Base-by-base conservation (phyloP, 306 rosid genomes). In the Lagenaria siceraria region DNA sequence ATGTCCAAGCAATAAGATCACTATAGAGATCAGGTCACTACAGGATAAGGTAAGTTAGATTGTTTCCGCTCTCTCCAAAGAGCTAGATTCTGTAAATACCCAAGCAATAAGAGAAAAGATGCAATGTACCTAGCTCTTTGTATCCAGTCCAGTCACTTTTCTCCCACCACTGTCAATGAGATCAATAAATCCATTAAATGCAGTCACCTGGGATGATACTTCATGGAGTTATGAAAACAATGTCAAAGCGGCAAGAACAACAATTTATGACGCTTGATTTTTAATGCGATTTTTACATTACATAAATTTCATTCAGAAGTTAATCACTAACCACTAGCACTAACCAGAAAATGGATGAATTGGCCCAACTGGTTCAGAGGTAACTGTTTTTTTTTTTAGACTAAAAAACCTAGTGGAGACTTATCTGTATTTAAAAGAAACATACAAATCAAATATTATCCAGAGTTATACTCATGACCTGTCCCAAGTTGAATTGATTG, bases 91-190 rank as follows among this genome's bases (percentile, higher is more conserved):
- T 17, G 55, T 51, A 51, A 51, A 51, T 51, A 17, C 8, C 19
- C 55, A 51, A 51, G 55, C 21, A 51, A 51, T 15, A 29, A 40
- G 15, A 40, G 56, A 65, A 60, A 76, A 42, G 2, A 56, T 42
- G 79, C 11, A 33, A 76, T 82, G 63, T 94, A 94, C 98, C 98
- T 82, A 94, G 94, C 92, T 94, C 98, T 89, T 94, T 94, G 87
- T 90, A 94, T 94, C 98, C 98, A 8, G 95, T 90, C 96, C 98
- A 92, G 86, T 92, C 97, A 84, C 97, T 92, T 87, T 92, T 92
- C 97, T 92, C 97, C 98, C 97, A 94, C 98, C 98, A 94, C 98
- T 94, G 97, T 82, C 97, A 94, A 90, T 90, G 88, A 94, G 88
- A 94, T 90, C 93, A 91, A 91, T 83, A 93, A 90, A 93, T 84